Conservation (phyloP, 306 rosid species). For the Purshia tridentata region DNA sequence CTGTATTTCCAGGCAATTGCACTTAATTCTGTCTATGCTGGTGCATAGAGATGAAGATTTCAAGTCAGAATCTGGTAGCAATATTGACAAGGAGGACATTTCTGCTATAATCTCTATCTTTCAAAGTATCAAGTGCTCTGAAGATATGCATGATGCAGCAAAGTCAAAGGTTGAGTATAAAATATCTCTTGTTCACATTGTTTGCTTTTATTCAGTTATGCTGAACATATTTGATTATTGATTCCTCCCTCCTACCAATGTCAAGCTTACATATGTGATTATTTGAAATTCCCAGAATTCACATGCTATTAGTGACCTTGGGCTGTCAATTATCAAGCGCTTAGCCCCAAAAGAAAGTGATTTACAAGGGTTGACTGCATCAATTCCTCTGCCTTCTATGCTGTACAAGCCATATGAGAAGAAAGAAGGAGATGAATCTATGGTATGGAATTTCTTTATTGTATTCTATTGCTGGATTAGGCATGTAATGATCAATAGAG, state of each 20-base stretch:
- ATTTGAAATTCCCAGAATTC: slow-evolving; percentile 64
- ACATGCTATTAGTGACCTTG: slow-evolving; percentile 90
- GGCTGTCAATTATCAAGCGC: slow-evolving; percentile 69
- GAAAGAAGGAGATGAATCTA: slow-evolving; percentile 66
- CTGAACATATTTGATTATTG: background rate
- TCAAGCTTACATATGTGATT: slow-evolving; percentile 34
- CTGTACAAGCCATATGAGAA: slow-evolving; percentile 69
- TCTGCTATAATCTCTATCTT: slow-evolving; percentile 60
- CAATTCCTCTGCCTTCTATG: slow-evolving; percentile 63
- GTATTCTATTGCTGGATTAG: slow-evolving; percentile 8
- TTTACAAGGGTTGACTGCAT: slow-evolving; percentile 47
- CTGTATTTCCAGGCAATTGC: slow-evolving; percentile 69
- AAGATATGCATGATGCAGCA: slow-evolving; percentile 65
- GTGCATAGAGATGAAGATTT: slow-evolving; percentile 77
- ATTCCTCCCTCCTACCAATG: background rate
- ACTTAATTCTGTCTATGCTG: slow-evolving; percentile 69
- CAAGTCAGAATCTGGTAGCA: slow-evolving; percentile 63
- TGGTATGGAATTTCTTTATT: slow-evolving; percentile 46
- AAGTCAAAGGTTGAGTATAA: slow-evolving; percentile 72
- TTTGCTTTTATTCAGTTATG: slow-evolving; percentile 8
- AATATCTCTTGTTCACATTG: slow-evolving; percentile 14
- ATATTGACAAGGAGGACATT: slow-evolving; percentile 57
- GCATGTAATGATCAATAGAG: background rate
- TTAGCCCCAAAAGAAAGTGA: slow-evolving; percentile 60
- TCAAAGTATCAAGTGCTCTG: slow-evolving; percentile 70